Evolutionary conservation across 148 eudicot species (phyloP).

Genomic region (Rhododendron mucronatum): DNA sequence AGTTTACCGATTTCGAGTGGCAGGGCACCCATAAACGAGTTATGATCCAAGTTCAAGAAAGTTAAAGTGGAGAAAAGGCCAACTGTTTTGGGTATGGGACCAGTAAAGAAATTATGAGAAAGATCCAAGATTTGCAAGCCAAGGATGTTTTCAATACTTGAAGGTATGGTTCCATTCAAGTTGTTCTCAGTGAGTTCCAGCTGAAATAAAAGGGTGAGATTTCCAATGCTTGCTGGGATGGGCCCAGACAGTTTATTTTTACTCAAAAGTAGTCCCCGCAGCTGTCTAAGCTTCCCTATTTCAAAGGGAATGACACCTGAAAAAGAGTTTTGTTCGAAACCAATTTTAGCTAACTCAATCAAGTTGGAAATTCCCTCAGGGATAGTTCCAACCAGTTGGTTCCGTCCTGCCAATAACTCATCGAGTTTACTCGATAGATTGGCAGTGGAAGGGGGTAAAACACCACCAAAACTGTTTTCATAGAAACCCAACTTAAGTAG

Average conservation of each 20-base stretch:
- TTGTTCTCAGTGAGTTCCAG: background rate
- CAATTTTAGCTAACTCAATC: background rate
- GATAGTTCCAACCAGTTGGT: constrained; percentile 4
- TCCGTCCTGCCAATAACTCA: background rate
- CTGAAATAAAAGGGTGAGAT: constrained; percentile 1
- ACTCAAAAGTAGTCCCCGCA: background rate
- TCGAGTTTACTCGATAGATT: constrained; percentile 8
- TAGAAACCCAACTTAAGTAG: background rate
- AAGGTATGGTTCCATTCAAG: constrained; percentile 20
- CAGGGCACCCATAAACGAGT: background rate
- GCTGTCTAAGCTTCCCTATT: constrained; percentile 13
- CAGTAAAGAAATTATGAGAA: constrained; percentile 9
- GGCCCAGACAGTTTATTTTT: background rate
- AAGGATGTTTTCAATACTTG: constrained; percentile 1
- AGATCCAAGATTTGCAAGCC: constrained; percentile 11
- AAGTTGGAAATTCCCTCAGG: constrained; percentile 11
- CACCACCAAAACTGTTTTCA: background rate
- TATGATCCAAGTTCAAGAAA: background rate
- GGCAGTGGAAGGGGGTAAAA: constrained; percentile 5
- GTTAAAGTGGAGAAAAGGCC: background rate
- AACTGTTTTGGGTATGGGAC: constrained; percentile 15
- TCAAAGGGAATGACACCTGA: constrained; percentile 19
- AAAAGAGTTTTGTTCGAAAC: background rate
- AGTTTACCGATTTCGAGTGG: background rate
- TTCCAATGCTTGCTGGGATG: constrained; percentile 12